phyloP scores from a whole-genome alignment of 495 filamentous ascomycete species.

The Hypoxylon lenormandii region DNA sequence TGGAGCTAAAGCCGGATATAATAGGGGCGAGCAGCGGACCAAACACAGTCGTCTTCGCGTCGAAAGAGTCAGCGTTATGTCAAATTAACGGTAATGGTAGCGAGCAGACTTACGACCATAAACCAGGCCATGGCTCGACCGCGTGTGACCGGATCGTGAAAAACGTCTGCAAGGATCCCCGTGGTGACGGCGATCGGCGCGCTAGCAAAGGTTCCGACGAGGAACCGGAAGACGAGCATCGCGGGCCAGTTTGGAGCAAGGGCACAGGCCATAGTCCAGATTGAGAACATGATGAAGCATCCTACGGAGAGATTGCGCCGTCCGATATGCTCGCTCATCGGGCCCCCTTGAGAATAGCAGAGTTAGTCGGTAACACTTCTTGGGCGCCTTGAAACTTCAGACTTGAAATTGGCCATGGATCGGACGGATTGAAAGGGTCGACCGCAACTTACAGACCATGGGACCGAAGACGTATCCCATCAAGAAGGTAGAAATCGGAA shows the following conservation, averaged over 20 bases:
- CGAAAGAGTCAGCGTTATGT: conserved; percentile 17
- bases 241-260: conserved; percentile 74
- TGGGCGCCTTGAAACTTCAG: background rate
- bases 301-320: conserved; percentile 70
- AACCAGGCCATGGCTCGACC: conserved; percentile 79
- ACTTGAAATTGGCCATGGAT: background rate
- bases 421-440: background rate
- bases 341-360: conserved; percentile 60
- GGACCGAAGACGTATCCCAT: conserved; percentile 74
- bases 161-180: conserved; percentile 79
- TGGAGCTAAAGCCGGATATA: conserved; percentile 72
- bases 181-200: conserved; percentile 77
- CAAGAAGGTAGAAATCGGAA: conserved; percentile 80
- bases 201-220: conserved; percentile 73
- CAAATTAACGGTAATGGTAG: background rate
- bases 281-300: conserved; percentile 71
- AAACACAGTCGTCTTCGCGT: conserved; percentile 69
- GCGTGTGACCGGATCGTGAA: conserved; percentile 65
- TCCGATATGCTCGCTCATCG: conserved; percentile 77
- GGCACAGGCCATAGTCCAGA: conserved; percentile 77
- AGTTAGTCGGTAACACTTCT: conserved; percentile 33
- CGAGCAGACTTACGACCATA: conserved; percentile 67
- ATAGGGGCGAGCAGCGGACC: conserved; percentile 76
- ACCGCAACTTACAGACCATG: conserved; percentile 38
- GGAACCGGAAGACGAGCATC: conserved; percentile 74